Base-by-base conservation (phyloP, 257 asterid species). In the Penstemon newberryi region DNA sequence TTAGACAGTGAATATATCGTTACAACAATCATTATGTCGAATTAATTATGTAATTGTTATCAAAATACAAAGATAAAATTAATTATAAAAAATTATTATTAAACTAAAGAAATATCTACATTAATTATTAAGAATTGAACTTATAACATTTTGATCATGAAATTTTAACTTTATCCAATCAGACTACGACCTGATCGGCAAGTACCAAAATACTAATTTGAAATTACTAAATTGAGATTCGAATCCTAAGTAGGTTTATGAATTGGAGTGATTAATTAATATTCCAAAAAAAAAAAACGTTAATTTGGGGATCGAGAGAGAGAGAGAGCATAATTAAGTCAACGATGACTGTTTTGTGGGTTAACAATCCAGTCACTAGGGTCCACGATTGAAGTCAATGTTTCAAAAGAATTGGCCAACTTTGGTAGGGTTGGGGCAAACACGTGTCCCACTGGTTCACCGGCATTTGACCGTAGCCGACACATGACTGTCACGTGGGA, bases 381-480 rank as follows among this genome's bases (percentile, higher is more conserved):
- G 78, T 53, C 61, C 60, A 53, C 33, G 7, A 12, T 18, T 8
- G 40, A 3, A 67, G 84, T 80, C 86, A 80, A 77, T 70, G 70
- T 78, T 81, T 75, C 74, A 69, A 65, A 39, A 53, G 8, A 74
- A 53, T 42, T 69, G 70, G 60, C 78, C 57, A 8, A 67, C 40
- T 19, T 45, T 61, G 51, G 66, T 42, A 66, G 53, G 77, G 41
- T 6, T 11, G 45, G 70, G 65, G 6, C 43, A 50, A 51, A 69
- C 88, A 85, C 89, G 91, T 76, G 93, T 84, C 96, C 86, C 70
- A 81, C 86, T 38, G 79, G 70, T 62, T 82, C 93, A 85, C 96
- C 95, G 93, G 71, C 96, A 45, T 87, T 87, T 89, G 91, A 87
- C 95, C 85, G 70, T 19, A 58, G 83, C 84, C 84, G 76, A 84